Conservation (phyloP, 164 flowering plant genomes). For the Pachysandra terminalis region DNA sequence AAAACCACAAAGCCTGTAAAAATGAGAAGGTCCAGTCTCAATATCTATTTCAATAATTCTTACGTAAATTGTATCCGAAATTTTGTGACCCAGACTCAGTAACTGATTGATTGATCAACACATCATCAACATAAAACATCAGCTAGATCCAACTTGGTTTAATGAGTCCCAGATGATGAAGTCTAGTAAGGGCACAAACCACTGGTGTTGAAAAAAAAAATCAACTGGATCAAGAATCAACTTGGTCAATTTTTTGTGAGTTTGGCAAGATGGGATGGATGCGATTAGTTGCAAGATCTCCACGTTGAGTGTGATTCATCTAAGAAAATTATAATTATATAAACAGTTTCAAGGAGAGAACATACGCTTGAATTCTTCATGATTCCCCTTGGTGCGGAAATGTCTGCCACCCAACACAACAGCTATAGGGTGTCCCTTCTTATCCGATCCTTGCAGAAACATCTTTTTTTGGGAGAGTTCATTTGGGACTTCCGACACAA, state of each 20-base stretch:
- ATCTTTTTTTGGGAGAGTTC: conserved; percentile 68
- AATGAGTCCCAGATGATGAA: too few species aligned
- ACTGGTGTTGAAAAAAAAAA: neutral
- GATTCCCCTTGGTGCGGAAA: conserved; percentile 33
- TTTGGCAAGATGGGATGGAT: too few species aligned
- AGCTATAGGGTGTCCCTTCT: conserved; percentile 54
- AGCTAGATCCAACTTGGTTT: neutral
- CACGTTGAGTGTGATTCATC: too few species aligned
- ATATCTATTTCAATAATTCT: neutral
- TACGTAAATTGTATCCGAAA: neutral
- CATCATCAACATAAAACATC: too few species aligned
- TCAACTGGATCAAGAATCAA: too few species aligned
- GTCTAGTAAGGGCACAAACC: neutral
- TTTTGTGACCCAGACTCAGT: neutral
- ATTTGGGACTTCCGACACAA: conserved; percentile 42
- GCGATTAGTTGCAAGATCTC: too few species aligned
- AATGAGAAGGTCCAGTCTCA: neutral
- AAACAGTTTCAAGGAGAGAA: neutral
- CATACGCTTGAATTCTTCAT: conserved; percentile 77
- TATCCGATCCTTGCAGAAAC: conserved; percentile 72
- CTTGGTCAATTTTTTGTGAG: too few species aligned
- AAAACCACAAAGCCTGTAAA: conserved; percentile 62
- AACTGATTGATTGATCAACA: neutral
- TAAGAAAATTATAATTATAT: neutral
- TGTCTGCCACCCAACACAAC: conserved; percentile 34